Conservation (phyloP, 345 rosid species). For the Atalantia buxifolia region DNA sequence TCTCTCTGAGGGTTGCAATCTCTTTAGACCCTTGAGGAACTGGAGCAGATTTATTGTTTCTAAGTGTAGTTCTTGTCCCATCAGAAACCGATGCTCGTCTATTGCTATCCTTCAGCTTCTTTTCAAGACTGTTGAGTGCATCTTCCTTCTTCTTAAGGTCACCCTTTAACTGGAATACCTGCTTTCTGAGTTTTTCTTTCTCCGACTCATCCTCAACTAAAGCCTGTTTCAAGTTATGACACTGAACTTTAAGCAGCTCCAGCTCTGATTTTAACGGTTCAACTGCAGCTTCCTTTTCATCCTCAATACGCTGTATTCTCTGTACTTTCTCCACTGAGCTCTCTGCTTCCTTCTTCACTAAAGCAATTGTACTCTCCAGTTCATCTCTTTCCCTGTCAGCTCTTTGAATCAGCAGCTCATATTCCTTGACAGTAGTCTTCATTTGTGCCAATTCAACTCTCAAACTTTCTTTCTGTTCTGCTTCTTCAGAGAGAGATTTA, state of each 20-base stretch:
- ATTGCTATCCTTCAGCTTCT: conserved; percentile 53
- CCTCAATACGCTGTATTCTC: conserved; percentile 34
- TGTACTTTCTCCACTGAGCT: conserved; percentile 39
- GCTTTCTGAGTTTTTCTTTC: conserved; percentile 66
- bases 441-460: conserved; percentile 40
- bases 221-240: conserved; percentile 46
- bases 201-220: conserved; percentile 48
- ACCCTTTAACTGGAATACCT: conserved; percentile 46
- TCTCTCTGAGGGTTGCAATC: conserved; percentile 54
- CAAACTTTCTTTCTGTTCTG: conserved; percentile 32
- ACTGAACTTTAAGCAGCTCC: conserved; percentile 37
- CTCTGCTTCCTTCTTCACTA: conserved; percentile 46
- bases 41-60: conserved; percentile 41
- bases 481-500: conserved; percentile 27
- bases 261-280: conserved; percentile 43
- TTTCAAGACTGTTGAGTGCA: conserved; percentile 40
- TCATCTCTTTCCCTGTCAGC: conserved; percentile 40
- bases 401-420: conserved; percentile 40
- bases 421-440: conserved; percentile 38
- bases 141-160: conserved; percentile 74
- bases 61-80: conserved; percentile 33
- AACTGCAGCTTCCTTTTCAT: conserved; percentile 43
- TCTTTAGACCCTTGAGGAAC: conserved; percentile 49
- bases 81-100: conserved; percentile 32
- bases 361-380: conserved; percentile 32